phyloP scores from a whole-genome alignment of 208 protist genomes.

The Acanthamoeba triangularis region DNA sequence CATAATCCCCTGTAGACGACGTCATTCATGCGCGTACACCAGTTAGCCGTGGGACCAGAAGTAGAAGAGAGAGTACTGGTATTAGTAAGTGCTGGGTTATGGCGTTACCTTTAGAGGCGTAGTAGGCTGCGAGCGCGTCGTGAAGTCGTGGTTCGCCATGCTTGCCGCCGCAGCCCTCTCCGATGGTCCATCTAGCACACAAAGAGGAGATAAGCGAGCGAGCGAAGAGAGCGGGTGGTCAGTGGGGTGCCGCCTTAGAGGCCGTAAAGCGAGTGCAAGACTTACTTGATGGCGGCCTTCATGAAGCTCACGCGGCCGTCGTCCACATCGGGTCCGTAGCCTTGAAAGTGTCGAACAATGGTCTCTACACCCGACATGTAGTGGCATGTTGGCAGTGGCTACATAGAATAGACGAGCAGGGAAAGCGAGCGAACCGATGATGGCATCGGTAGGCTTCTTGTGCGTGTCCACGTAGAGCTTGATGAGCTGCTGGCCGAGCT shows the following conservation, averaged over 20 bases:
- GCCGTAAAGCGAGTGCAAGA: no score
- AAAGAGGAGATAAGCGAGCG: no score
- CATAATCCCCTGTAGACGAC: not conserved
- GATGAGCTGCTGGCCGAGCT: constrained; percentile 50
- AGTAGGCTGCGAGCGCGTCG: constrained; percentile 16
- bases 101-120: constrained; percentile 32
- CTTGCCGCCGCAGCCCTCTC: not conserved
- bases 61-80: no score
- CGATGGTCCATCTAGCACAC: constrained; percentile 2
- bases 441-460: not conserved
- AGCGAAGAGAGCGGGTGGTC: not conserved
- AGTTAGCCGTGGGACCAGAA: no score
- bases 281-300: constrained; percentile 50
- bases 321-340: constrained; percentile 3
- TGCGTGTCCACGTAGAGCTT: constrained; percentile 37
- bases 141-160: constrained; percentile 24
- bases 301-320: constrained; percentile 42
- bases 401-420: not conserved
- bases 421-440: not conserved
- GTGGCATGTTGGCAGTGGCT: not conserved
- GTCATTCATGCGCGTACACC: not conserved
- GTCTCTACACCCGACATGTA: not conserved
- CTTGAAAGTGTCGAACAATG: not conserved
- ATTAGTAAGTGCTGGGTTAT: no score
- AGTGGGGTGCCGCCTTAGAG: not conserved